Evolutionary conservation across 2,329 filamentous ascomycete species (phyloP), one percentile per base, ranked within the genome.

Genomic region (Scortechinia acanthostroma): DNA sequence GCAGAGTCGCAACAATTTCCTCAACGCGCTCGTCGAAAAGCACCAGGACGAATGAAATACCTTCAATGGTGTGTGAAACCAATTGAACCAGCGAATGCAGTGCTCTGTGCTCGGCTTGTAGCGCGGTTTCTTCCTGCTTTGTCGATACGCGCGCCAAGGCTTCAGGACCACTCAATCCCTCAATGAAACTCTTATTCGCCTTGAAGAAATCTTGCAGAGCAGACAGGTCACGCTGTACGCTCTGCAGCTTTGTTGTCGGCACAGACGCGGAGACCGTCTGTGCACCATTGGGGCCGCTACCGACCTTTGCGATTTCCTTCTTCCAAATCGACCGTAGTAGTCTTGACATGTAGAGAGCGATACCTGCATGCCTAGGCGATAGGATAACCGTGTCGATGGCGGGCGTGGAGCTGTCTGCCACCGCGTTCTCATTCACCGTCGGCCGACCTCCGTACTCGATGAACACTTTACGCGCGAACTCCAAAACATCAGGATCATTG

Each of bases 1-100:
- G 81, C 3, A 98, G 71, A 3, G 87, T 74, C 3, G 81, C 70
- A 51, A 91, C 83, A 42, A 97, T 95, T 49, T 98, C 91, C 37
- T 89, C 81, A 3, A 96, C 83, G 10, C 86, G 82, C 70, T 98
- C 91, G 52, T 97, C 91, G 49, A 97, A 97, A 1, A 98, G 74
- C 58, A 96, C 93, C 19, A 91, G 74, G 3, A 96, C 89, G 55
- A 98, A 98, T 0, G 91, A 95, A 44, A 98, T 95, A 3, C 93
- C 93, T 61, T 98, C 93, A 4, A 93, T 91, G 30, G 96, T 93
- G 60, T 89, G 89, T 45, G 85, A 83, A 62, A 96, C 88, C 20
- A 98, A 73, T 51, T 86, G 83, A 50, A 95, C 80, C 43, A 98
- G 70, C 2, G 89, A 89, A 57, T 93, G 86, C 51, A 98, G 75